Conservation (phyloP, 1,139 yeast species). For the Geotrichum reessii region DNA sequence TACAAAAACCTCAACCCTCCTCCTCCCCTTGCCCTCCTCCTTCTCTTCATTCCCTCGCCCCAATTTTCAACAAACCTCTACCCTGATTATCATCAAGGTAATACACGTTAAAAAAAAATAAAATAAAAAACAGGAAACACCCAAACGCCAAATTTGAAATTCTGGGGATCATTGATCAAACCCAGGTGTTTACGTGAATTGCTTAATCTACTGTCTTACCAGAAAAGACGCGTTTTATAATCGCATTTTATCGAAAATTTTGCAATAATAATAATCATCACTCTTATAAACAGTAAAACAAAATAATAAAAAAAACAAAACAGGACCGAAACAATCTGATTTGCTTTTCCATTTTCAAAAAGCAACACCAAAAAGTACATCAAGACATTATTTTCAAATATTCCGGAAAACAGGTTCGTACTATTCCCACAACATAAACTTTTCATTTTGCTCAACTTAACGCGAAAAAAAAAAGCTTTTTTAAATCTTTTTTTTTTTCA, state of each 20-base stretch:
- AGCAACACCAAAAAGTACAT: neutral
- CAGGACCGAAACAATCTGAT: neutral
- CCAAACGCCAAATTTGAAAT: neutral
- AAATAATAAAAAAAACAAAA: neutral
- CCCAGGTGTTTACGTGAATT: neutral
- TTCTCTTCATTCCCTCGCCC: slow-evolving; percentile 15
- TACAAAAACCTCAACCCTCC: slow-evolving; percentile 16
- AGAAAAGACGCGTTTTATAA: neutral
- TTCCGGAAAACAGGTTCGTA: neutral
- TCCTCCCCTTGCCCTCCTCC: slow-evolving; percentile 15
- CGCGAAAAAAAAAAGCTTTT: neutral
- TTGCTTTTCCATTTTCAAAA: neutral
- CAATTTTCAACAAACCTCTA: slow-evolving; percentile 8
- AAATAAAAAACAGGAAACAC: neutral
- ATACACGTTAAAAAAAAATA: neutral
- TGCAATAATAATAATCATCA: neutral
- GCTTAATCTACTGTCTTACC: neutral
- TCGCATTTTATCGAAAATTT: neutral
- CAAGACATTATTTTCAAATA: neutral
- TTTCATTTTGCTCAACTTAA: neutral
- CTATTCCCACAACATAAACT: neutral
- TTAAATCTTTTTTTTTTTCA: neutral
- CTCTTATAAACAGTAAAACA: neutral
- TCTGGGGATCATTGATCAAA: neutral
- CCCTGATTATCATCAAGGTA: slow-evolving; percentile 12